Evolutionary conservation across 2,329 filamentous ascomycete species (phyloP).

Genomic region (Beauveria bassiana): DNA sequence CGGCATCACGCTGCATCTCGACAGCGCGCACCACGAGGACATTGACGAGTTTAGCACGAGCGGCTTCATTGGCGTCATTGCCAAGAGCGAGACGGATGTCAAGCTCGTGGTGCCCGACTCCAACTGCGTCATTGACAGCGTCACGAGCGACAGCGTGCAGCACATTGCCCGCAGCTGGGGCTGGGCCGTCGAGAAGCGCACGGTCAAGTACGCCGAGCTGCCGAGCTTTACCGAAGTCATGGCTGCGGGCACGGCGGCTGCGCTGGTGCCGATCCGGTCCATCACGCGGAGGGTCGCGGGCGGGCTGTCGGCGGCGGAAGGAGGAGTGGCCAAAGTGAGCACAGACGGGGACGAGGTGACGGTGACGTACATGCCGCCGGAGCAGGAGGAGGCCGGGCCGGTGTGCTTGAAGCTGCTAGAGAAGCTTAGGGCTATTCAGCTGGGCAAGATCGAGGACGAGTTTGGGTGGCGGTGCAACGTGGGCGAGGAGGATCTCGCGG

Average conservation of each 20-base stretch:
- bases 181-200: constrained; percentile 73
- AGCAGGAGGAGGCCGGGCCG: constrained; percentile 62
- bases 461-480: constrained; percentile 63
- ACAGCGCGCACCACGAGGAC: constrained; percentile 74
- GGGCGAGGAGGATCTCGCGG: constrained; percentile 35
- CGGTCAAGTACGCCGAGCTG: constrained; percentile 56
- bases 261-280: constrained; percentile 83
- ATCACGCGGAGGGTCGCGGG: constrained; percentile 59
- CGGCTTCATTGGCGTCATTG: constrained; percentile 77
- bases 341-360: constrained; percentile 40
- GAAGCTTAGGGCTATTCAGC: constrained; percentile 78
- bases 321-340: constrained; percentile 23
- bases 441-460: constrained; percentile 67
- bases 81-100: constrained; percentile 42
- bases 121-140: constrained; percentile 77
- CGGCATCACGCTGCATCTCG: constrained; percentile 91
- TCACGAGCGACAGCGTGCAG: constrained; percentile 73
- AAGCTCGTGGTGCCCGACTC: constrained; percentile 84
- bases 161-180: constrained; percentile 70
- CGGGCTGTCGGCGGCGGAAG: constrained; percentile 15
- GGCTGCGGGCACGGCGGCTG: constrained; percentile 85
- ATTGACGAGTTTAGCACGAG: constrained; percentile 95
- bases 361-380: constrained; percentile 45
- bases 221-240: constrained; percentile 62
- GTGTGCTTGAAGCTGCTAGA: constrained; percentile 64